Percentiles rank a stretch among this genome's conserved stretches.
Conservation (phyloP, 805 yeast genomes). For the Kazachstania africana region DNA sequence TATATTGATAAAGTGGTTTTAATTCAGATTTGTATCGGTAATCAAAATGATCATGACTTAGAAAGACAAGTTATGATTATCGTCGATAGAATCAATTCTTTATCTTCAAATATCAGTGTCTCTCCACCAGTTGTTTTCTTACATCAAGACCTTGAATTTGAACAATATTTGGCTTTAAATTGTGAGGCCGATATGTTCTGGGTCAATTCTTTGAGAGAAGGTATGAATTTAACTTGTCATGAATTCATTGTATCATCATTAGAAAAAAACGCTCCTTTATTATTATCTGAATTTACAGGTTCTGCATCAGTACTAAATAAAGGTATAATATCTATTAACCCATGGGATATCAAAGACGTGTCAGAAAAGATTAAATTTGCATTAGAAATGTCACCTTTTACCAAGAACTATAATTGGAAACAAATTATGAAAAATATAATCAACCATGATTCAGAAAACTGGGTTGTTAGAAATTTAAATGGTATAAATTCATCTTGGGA, state of each 20-base stretch:
- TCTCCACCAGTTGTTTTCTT: constrained; percentile 77
- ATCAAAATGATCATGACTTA: constrained; percentile 44
- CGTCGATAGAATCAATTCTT: constrained; percentile 75
- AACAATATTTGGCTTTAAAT: constrained; percentile 76
- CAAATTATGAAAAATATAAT: constrained; percentile 43
- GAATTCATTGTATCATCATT: constrained; percentile 74
- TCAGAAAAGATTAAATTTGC: constrained; percentile 49
- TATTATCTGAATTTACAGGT: constrained; percentile 89
- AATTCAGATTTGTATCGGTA: constrained; percentile 70
- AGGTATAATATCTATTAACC: constrained; percentile 73
- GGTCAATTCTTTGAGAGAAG: constrained; percentile 89
- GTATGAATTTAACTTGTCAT: constrained; percentile 93
- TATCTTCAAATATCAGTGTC: constrained; percentile 56
- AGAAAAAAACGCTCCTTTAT: constrained; percentile 64
- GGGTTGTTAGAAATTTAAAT: constrained; percentile 53
- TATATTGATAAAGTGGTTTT: constrained; percentile 59
- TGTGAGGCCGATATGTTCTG: constrained; percentile 80
- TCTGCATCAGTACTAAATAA: constrained; percentile 66
- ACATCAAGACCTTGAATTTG: constrained; percentile 80
- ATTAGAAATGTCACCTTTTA: constrained; percentile 47
- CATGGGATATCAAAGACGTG: constrained; percentile 72
- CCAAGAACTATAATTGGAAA: constrained; percentile 50
- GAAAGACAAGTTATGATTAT: constrained; percentile 64
- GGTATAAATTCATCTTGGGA: constrained; percentile 44
- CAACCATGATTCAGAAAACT: constrained; percentile 57